Percentiles rank a stretch among this genome's conserved stretches.
Evolutionary conservation across 805 yeast species (phyloP).

Genomic region (Grigorovia jiainica): DNA sequence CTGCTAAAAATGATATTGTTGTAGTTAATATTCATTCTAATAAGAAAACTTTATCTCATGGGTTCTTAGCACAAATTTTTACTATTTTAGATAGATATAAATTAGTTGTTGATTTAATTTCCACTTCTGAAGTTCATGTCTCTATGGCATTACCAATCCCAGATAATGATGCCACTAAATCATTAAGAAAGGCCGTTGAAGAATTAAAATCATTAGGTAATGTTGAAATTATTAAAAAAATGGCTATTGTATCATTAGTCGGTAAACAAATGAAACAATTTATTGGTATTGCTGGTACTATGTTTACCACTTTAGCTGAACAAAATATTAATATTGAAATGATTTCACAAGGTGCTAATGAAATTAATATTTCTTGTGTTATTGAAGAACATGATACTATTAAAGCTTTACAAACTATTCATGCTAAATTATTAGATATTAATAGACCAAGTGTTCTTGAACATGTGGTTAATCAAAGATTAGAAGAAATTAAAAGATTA

Average conservation of each 20-base stretch:
- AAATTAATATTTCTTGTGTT: slow-evolving; percentile 92
- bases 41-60: slow-evolving; percentile 86
- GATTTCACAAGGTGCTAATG: slow-evolving; percentile 98
- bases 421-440: slow-evolving; percentile 58
- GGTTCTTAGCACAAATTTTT: slow-evolving; percentile 86
- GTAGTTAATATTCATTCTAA: slow-evolving; percentile 92
- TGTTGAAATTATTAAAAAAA: slow-evolving; percentile 77
- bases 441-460: slow-evolving; percentile 16
- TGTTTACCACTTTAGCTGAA: slow-evolving; percentile 90
- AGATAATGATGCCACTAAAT: slow-evolving; percentile 46
- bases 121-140: slow-evolving; percentile 96
- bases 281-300: slow-evolving; percentile 94
- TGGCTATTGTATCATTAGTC: slow-evolving; percentile 89
- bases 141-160: slow-evolving; percentile 92
- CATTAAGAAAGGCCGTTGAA: slow-evolving; percentile 60
- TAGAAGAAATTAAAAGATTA: slow-evolving; percentile 36
- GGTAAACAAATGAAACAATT: slow-evolving; percentile 96
- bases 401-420: slow-evolving; percentile 80
- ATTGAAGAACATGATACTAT: slow-evolving; percentile 74
- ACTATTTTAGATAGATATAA: slow-evolving; percentile 73
- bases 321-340: slow-evolving; percentile 90
- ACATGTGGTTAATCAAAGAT: slow-evolving; percentile 35
- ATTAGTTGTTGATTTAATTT: slow-evolving; percentile 88
- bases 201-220: slow-evolving; percentile 76
- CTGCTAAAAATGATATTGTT: slow-evolving; percentile 85